Evolutionary conservation across 208 protist genomes (phyloP).

Genomic region (Wallacemonas sp.): DNA sequence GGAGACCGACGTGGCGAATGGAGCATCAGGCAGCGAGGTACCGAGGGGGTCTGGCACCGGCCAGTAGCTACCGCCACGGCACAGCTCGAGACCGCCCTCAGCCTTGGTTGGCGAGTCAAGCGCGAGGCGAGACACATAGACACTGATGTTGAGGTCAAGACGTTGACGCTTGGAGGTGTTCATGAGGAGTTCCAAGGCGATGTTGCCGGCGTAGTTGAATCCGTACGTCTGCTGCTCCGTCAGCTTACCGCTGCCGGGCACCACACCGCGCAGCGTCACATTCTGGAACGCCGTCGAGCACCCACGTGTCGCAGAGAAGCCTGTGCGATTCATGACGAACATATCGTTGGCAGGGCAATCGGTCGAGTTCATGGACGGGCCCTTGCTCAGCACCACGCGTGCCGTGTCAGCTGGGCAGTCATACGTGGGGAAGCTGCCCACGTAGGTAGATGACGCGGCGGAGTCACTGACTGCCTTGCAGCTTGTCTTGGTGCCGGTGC

Average conservation of each 20-base stretch:
- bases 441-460: slow-evolving; percentile 39
- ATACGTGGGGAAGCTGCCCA: slow-evolving; percentile 56
- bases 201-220: slow-evolving; percentile 63
- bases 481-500: slow-evolving; percentile 49
- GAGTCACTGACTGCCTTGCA: slow-evolving; percentile 37
- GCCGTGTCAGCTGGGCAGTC: slow-evolving; percentile 50
- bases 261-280: slow-evolving; percentile 75
- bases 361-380: slow-evolving; percentile 41
- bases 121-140: slow-evolving; percentile 68
- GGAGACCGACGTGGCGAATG: slow-evolving; percentile 50
- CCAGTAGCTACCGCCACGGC: slow-evolving; percentile 75
- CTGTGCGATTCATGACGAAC: slow-evolving; percentile 64
- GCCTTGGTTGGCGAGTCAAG: slow-evolving; percentile 40
- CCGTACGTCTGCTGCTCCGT: slow-evolving; percentile 32
- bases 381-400: slow-evolving; percentile 69
- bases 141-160: slow-evolving; percentile 49
- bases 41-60: slow-evolving; percentile 83
- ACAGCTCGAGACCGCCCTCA: slow-evolving; percentile 49
- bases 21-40: slow-evolving; percentile 54
- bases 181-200: slow-evolving; percentile 68
- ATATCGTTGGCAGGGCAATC: slow-evolving; percentile 49
- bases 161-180: slow-evolving; percentile 42
- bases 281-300: slow-evolving; percentile 78
- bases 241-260: slow-evolving; percentile 58
- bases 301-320: slow-evolving; percentile 61